Conservation (phyloP, 1,139 yeast genomes). For the Yamadazyma oceani region DNA sequence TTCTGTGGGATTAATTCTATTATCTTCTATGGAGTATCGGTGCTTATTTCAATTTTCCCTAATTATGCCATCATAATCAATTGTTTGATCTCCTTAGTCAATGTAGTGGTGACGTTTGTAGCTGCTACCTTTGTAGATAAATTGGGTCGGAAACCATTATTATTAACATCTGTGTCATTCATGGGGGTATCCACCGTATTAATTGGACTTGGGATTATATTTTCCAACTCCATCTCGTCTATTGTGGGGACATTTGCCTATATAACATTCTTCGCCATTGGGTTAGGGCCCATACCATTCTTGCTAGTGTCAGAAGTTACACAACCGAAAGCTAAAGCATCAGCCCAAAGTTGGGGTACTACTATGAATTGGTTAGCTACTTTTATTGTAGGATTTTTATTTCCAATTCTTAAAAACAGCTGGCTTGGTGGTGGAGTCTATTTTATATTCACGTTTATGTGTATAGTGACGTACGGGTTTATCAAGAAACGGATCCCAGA, state of each 20-base stretch:
- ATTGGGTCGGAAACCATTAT: slow-evolving; percentile 73
- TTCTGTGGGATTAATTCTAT: slow-evolving; percentile 91
- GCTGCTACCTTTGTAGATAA: slow-evolving; percentile 75
- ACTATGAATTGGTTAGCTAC: slow-evolving; percentile 91
- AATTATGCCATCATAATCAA: slow-evolving; percentile 67
- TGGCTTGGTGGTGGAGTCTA: slow-evolving; percentile 80
- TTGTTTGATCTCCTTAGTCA: slow-evolving; percentile 70
- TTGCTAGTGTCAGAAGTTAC: slow-evolving; percentile 86
- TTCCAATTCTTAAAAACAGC: slow-evolving; percentile 66
- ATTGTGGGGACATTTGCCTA: slow-evolving; percentile 69
- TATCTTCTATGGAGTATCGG: slow-evolving; percentile 87
- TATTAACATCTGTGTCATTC: slow-evolving; percentile 61
- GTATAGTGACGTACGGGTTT: slow-evolving; percentile 49
- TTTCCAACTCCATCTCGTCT: slow-evolving; percentile 50
- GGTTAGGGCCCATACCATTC: slow-evolving; percentile 94
- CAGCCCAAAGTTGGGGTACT: slow-evolving; percentile 92
- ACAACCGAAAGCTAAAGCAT: slow-evolving; percentile 73
- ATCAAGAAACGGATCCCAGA: slow-evolving; percentile 64
- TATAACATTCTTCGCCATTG: slow-evolving; percentile 83
- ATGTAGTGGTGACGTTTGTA: slow-evolving; percentile 67
- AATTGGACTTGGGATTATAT: slow-evolving; percentile 66
- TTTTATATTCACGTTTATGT: slow-evolving; percentile 62
- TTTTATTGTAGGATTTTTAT: slow-evolving; percentile 73
- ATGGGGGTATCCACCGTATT: slow-evolving; percentile 68
- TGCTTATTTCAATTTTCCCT: slow-evolving; percentile 70